These are phyloP conservation scores for Teratosphaeria gauchensis DNA, from an alignment of 2,329 filamentous ascomycete genomes.

Conservation along the genomic window DNA sequence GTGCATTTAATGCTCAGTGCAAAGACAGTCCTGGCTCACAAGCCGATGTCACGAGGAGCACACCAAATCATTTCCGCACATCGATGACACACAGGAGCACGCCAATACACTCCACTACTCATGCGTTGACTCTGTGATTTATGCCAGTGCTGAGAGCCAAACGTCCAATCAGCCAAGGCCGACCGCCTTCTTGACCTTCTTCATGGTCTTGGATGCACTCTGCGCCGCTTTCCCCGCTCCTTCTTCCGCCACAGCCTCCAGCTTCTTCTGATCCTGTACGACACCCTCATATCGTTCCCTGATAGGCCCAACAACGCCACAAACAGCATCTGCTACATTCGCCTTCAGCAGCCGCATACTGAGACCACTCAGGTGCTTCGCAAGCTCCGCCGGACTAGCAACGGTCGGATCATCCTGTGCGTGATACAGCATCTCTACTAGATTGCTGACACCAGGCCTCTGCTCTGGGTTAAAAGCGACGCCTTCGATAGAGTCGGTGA, in stretches of 20 bases:
- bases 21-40: too few relatives aligned
- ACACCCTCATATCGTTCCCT: conserved; percentile 48
- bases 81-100: too few relatives aligned
- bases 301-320: conserved; percentile 44
- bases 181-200: conserved; percentile 33
- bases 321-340: conserved; percentile 50
- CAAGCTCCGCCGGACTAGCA: conserved; percentile 31
- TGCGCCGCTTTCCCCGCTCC: conserved; percentile 50
- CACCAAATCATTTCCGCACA: too few relatives aligned
- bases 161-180: conserved; percentile 25
- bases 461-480: conserved; percentile 62
- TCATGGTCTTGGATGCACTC: conserved; percentile 48
- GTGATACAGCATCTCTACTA: conserved; percentile 69
- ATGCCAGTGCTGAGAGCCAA: not conserved
- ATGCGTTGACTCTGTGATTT: too few relatives aligned
- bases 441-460: conserved; percentile 78
- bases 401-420: conserved; percentile 28
- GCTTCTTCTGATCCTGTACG: conserved; percentile 40
- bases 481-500: conserved; percentile 62
- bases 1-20: too few relatives aligned
- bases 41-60: too few relatives aligned
- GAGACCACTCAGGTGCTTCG: conserved; percentile 32
- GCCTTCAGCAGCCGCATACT: conserved; percentile 55
- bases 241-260: conserved; percentile 48
- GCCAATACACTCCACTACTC: too few relatives aligned